Evolutionary conservation across 2,329 filamentous ascomycete species (phyloP).

Genomic region (Xylariaceae sp.): DNA sequence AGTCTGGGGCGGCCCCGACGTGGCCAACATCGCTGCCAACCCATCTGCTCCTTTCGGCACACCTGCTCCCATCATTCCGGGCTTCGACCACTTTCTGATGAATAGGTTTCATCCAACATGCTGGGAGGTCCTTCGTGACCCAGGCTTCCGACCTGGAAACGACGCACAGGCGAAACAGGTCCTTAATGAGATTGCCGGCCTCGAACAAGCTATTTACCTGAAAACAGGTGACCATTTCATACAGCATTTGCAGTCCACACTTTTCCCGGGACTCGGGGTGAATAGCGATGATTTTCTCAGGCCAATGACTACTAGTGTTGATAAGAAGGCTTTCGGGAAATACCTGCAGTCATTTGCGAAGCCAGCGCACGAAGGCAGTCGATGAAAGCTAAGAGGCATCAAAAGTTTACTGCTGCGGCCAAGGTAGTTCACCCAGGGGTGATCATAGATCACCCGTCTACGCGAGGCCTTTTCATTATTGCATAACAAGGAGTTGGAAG

Average conservation of each 20-base stretch:
- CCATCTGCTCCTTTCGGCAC: conserved; percentile 47
- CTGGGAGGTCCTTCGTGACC: conserved; percentile 81
- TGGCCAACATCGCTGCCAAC: conserved; percentile 53
- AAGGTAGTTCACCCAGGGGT: no score
- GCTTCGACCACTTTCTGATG: conserved; percentile 90
- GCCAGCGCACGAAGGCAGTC: conserved; percentile 23
- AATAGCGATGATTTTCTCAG: conserved; percentile 58
- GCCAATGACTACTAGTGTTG: conserved; percentile 53
- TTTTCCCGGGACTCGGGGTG: conserved; percentile 63
- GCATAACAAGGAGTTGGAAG: conserved; percentile 29
- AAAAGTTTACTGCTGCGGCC: no score
- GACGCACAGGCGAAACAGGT: conserved; percentile 89
- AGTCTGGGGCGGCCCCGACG: conserved; percentile 86
- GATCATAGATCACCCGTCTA: no score
- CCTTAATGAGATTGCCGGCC: conserved; percentile 76
- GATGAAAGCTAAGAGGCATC: background rate
- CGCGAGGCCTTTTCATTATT: conserved; percentile 18
- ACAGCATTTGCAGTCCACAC: conserved; percentile 57
- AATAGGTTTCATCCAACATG: conserved; percentile 82
- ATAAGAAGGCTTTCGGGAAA: conserved; percentile 58
- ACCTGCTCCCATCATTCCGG: conserved; percentile 63
- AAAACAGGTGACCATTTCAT: conserved; percentile 86
- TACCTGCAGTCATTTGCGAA: conserved; percentile 61
- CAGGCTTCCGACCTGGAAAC: conserved; percentile 69
- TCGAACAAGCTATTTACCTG: conserved; percentile 85